A percentile compares a stretch with the other conserved stretches of the same genome.
These are phyloP conservation scores for Penicillium pancosmium DNA, from an alignment of 495 filamentous ascomycete species.

Conservation along the genomic window DNA sequence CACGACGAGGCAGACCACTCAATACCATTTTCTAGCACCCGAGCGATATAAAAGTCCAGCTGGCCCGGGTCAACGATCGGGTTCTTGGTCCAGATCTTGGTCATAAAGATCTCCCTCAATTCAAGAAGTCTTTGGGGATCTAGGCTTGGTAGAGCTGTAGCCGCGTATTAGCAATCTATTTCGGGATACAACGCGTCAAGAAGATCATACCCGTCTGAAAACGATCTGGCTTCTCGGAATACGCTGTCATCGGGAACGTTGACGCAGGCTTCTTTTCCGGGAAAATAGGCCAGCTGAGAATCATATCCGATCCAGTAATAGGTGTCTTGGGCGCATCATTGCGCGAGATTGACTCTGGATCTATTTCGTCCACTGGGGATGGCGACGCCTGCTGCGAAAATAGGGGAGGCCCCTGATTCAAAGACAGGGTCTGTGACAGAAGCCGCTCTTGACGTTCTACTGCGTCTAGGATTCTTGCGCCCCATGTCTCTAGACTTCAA, in stretches of 20 bases:
- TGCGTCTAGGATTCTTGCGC: conserved; percentile 29
- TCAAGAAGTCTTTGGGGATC: conserved; percentile 27
- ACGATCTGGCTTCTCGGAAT: conserved; percentile 31
- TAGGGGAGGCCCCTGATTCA: conserved; percentile 6
- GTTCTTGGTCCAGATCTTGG: conserved; percentile 34
- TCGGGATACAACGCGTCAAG: not conserved
- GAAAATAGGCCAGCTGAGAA: conserved; percentile 36
- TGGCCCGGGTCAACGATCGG: conserved; percentile 32
- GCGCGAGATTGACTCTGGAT: conserved; percentile 32
- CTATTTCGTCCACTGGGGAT: conserved; percentile 24
- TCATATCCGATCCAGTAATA: conserved; percentile 37
- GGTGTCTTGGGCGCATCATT: conserved; percentile 35
- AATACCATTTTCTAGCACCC: conserved; percentile 32
- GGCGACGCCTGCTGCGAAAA: conserved; percentile 16
- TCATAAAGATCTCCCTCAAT: conserved; percentile 31
- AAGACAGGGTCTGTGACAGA: conserved; percentile 23
- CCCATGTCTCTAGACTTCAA: conserved; percentile 31
- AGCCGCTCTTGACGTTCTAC: conserved; percentile 34
- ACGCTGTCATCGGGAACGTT: conserved; percentile 31
- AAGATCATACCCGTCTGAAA: conserved; percentile 26
- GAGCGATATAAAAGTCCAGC: conserved; percentile 28
- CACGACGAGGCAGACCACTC: conserved; percentile 39
- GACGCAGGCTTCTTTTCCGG: conserved; percentile 29
- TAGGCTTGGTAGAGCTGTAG: not conserved
- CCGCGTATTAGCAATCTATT: not conserved